phyloP scores from a whole-genome alignment of 2,329 filamentous ascomycete genomes.

The Talaromyces sp. region DNA sequence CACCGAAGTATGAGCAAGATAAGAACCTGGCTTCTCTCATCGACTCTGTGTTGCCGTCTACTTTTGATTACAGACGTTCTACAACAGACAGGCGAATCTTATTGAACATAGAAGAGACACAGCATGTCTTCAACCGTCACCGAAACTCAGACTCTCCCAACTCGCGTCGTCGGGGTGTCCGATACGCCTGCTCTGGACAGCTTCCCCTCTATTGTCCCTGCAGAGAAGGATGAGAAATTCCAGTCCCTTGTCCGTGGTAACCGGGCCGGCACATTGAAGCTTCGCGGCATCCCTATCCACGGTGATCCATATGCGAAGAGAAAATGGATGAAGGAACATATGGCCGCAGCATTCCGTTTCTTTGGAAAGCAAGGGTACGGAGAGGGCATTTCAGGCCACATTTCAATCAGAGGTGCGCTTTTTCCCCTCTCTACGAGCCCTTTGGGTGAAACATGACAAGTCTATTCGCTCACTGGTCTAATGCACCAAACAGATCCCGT shows the following conservation, averaged over 20 bases:
- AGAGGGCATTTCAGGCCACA: conserved; percentile 35
- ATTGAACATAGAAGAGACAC: not conserved
- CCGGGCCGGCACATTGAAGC: conserved; percentile 35
- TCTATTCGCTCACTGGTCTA: not conserved
- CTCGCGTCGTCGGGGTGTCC: conserved; percentile 11
- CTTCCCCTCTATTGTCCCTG: conserved; percentile 11
- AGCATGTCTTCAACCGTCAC: conserved; percentile 17
- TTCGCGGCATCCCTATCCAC: conserved; percentile 40
- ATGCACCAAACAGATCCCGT: conserved; percentile 30
- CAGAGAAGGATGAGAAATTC: conserved; percentile 23
- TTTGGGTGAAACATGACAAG: not conserved
- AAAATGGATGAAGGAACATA: conserved; percentile 52
- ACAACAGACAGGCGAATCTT: not conserved
- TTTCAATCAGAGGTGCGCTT: conserved; percentile 36
- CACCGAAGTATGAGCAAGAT: conserved; percentile 8
- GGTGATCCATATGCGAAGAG: conserved; percentile 45
- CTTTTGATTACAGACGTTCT: not conserved
- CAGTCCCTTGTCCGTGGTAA: conserved; percentile 37
- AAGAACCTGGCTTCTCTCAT: not conserved
- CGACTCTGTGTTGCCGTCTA: not conserved
- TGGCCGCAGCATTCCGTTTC: conserved; percentile 38
- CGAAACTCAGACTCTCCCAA: conserved; percentile 5
- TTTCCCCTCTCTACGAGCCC: not conserved
- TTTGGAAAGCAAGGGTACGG: conserved; percentile 27
- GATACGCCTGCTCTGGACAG: not conserved